A percentile compares a stretch with the other conserved stretches of the same genome.
phyloP scores from a whole-genome alignment of 2,329 filamentous ascomycete species.

The Fusarium sp. region DNA sequence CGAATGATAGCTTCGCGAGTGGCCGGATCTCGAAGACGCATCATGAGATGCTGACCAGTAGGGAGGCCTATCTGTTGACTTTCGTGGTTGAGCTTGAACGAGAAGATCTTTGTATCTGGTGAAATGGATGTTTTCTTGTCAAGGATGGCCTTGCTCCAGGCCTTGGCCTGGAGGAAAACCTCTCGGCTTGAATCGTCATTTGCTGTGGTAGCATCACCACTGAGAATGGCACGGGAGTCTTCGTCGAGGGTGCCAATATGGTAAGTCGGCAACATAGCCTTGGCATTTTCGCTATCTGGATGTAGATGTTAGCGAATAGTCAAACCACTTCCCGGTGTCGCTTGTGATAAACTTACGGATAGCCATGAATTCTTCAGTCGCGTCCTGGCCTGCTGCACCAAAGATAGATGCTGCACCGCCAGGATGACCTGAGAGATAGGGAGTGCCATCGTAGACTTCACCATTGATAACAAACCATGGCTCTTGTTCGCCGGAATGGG shows the following conservation, averaged over 20 bases:
- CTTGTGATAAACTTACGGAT: constrained; percentile 75
- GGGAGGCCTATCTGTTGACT: constrained; percentile 81
- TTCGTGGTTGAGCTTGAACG: constrained; percentile 80
- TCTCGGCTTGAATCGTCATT: constrained; percentile 61
- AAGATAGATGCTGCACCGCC: constrained; percentile 89
- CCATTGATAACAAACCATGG: constrained; percentile 93
- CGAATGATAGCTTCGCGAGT: constrained; percentile 82
- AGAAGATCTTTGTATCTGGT: constrained; percentile 84
- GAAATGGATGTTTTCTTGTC: constrained; percentile 77
- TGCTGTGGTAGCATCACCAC: constrained; percentile 53
- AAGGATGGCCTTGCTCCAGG: constrained; percentile 81
- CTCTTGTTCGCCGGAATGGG: constrained; percentile 72
- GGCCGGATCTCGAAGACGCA: constrained; percentile 80
- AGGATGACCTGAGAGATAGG: constrained; percentile 84
- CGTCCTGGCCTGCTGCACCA: constrained; percentile 84
- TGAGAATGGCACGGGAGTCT: constrained; percentile 66
- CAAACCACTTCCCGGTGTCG: too few species aligned
- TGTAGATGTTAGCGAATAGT: constrained; percentile 41
- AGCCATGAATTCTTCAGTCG: constrained; percentile 88
- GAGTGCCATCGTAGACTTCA: constrained; percentile 88
- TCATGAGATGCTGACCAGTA: constrained; percentile 88
- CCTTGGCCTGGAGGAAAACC: constrained; percentile 77
- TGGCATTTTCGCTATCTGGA: constrained; percentile 91
- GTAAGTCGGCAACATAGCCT: constrained; percentile 87
- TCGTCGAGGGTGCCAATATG: constrained; percentile 84